Evolutionary conservation across 2,329 filamentous ascomycete genomes (phyloP).

Genomic region (Dactylellina sp.): DNA sequence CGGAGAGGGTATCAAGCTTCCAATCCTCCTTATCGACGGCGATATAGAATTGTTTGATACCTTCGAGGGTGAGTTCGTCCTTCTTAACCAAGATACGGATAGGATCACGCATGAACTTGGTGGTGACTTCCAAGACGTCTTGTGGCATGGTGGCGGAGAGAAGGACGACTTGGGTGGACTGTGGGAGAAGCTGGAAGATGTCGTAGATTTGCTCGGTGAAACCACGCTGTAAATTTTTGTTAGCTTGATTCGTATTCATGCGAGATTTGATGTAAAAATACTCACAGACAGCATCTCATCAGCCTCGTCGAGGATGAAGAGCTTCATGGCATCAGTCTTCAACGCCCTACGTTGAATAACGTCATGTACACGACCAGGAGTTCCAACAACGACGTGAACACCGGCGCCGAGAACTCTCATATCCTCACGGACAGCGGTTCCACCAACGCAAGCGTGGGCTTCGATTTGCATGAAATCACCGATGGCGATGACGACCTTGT

Average conservation of each 20-base stretch:
- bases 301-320: conserved; percentile 99
- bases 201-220: conserved; percentile 99
- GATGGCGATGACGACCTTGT: conserved; percentile 98
- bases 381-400: conserved; percentile 96
- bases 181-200: conserved; percentile 98
- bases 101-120: conserved; percentile 99
- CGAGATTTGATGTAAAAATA: conserved; percentile 54
- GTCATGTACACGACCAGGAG: conserved; percentile 97
- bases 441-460: conserved; percentile 99
- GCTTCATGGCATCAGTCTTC: conserved; percentile 98
- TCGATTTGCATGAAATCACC: conserved; percentile 99
- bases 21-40: conserved; percentile 99
- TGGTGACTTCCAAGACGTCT: conserved; percentile 98
- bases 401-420: conserved; percentile 98
- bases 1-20: conserved; percentile 99
- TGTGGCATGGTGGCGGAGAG: conserved; percentile 98
- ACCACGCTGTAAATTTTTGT: conserved; percentile 73
- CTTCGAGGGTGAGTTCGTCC: conserved; percentile 98
- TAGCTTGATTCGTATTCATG: too few species aligned
- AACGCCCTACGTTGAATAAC: conserved; percentile 99
- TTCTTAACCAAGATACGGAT: conserved; percentile 99
- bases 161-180: conserved; percentile 97
- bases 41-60: conserved; percentile 99
- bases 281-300: conserved; percentile 96
- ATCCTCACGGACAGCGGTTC: conserved; percentile 97